Conservation (phyloP, 2,329 filamentous ascomycete genomes). For the Amphichorda felina region DNA sequence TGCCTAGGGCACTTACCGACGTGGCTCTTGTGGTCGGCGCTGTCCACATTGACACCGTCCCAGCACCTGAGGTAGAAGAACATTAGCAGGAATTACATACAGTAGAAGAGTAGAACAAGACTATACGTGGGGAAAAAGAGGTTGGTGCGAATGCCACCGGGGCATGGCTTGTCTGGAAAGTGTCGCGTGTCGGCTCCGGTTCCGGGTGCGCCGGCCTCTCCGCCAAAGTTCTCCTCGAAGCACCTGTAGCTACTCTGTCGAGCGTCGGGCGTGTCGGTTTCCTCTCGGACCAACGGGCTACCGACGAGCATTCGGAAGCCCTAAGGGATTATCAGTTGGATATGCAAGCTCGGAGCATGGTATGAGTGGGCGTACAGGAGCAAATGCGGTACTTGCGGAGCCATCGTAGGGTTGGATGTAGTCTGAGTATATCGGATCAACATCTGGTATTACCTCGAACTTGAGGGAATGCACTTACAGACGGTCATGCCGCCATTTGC, state of each 20-base stretch:
- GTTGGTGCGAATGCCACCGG: slow-evolving; percentile 29
- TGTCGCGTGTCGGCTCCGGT: slow-evolving; percentile 9
- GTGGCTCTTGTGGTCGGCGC: slow-evolving; percentile 47
- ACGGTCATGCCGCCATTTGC: slow-evolving; percentile 21
- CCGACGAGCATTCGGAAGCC: slow-evolving; percentile 25
- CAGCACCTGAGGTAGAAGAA: slow-evolving; percentile 50
- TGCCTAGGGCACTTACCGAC: slow-evolving; percentile 29
- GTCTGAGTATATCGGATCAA: slow-evolving; percentile 23
- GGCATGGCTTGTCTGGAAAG: slow-evolving; percentile 22
- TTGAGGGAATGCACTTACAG: too few relatives aligned
- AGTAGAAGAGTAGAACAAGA: too few relatives aligned
- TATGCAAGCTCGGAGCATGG: not conserved
- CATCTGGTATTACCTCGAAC: too few relatives aligned
- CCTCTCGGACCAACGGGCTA: slow-evolving; percentile 8
- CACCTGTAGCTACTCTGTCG: slow-evolving; percentile 25
- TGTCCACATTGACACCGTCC: slow-evolving; percentile 53
- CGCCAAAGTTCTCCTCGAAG: slow-evolving; percentile 12
- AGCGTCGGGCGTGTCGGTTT: slow-evolving; percentile 14
- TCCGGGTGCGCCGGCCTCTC: not conserved
- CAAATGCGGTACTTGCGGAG: slow-evolving; percentile 28
- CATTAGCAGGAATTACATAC: too few relatives aligned
- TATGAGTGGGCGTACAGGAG: slow-evolving; percentile 15
- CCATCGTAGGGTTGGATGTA: slow-evolving; percentile 20
- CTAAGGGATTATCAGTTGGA: not conserved
- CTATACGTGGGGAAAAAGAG: slow-evolving; percentile 34